Evolutionary conservation across 805 yeast genomes (phyloP), one percentile per base, ranked within the genome.

Genomic region (Nakazawaea wyomingensis): DNA sequence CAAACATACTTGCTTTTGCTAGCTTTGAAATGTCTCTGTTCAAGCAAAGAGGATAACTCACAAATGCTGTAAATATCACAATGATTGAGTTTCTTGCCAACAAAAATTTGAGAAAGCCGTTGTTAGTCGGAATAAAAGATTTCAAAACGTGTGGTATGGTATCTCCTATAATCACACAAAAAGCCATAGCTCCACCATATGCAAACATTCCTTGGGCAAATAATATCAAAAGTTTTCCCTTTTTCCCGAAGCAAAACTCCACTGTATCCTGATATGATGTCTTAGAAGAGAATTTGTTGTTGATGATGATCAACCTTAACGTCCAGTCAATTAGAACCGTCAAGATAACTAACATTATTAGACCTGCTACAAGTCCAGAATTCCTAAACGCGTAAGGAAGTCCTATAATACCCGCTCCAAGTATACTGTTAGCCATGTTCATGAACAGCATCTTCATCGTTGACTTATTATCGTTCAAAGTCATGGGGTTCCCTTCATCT

Each of bases 351-450:
- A 88, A 69, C 5, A 80, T 70, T 2, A 87, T 18, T 1, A 82
- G 55, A 3, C 96, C 95, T 0, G 91, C 88, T 0, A 81, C 45
- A 3, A 91, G 60, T 0, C 98, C 98, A 16, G 86, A 73, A 53
- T 89, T 86, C 36, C 74, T 69, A 54, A 90, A 78, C 0, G 97
- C 96, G 50, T 81, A 84, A 2, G 98, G 95, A 50, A 89, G 95
- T 1, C 97, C 96, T 26, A 91, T 87, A 42, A 91, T 86, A 6
- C 98, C 98, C 0, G 98, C 97, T 0, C 98, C 98, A 5, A 91
- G 69, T 48, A 91, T 91, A 16, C 95, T 83, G 61, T 90, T 90
- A 8, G 96, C 95, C 96, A 90, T 89, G 62, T 91, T 91, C 95
- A 90, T 85, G 56, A 90, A 89, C 4, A 97, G 97, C 87, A 84